These are phyloP conservation scores for Kokia cookei DNA, from an alignment of 441 rosid species.

Conservation along the genomic window DNA sequence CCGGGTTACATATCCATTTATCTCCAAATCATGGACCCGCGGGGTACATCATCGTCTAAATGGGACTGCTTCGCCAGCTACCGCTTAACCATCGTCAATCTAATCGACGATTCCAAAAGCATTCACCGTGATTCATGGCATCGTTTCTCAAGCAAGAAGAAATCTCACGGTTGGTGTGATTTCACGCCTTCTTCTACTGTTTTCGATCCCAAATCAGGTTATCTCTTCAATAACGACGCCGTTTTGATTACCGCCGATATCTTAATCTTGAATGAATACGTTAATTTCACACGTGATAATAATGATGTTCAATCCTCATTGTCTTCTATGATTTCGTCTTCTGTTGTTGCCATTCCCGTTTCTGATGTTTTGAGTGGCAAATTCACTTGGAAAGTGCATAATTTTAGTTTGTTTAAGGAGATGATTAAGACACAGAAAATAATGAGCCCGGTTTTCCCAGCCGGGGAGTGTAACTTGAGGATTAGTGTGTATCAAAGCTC, in stretches of 20 bases:
- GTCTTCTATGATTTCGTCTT: slow-evolving; percentile 32
- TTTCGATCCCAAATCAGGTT: slow-evolving; percentile 84
- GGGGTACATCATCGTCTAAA: slow-evolving; percentile 75
- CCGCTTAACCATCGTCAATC: slow-evolving; percentile 77
- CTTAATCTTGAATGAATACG: slow-evolving; percentile 74
- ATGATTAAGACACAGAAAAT: slow-evolving; percentile 98
- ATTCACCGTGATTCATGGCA: slow-evolving; percentile 99
- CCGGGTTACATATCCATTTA: slow-evolving; percentile 94
- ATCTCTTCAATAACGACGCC: slow-evolving; percentile 59
- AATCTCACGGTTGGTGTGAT: slow-evolving; percentile 99
- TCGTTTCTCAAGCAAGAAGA: slow-evolving; percentile 87
- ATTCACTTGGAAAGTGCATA: slow-evolving; percentile 86
- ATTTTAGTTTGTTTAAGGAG: slow-evolving; percentile 90
- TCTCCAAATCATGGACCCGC: slow-evolving; percentile 97
- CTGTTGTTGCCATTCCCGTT: slow-evolving; percentile 53
- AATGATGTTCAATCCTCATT: slow-evolving; percentile 58
- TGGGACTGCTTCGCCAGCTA: slow-evolving; percentile 99
- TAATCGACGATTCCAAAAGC: slow-evolving; percentile 74
- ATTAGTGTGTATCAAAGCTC: slow-evolving; percentile 88
- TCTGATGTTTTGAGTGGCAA: slow-evolving; percentile 90
- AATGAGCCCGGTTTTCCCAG: slow-evolving; percentile 97
- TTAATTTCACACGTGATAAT: slow-evolving; percentile 72
- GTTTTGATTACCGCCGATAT: slow-evolving; percentile 87
- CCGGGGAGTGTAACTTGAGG: slow-evolving; percentile 91
- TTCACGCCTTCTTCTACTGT: slow-evolving; percentile 84